These are phyloP conservation scores for Hyphopichia fennica DNA, from an alignment of 1,139 yeast genomes.

Conservation along the genomic window DNA sequence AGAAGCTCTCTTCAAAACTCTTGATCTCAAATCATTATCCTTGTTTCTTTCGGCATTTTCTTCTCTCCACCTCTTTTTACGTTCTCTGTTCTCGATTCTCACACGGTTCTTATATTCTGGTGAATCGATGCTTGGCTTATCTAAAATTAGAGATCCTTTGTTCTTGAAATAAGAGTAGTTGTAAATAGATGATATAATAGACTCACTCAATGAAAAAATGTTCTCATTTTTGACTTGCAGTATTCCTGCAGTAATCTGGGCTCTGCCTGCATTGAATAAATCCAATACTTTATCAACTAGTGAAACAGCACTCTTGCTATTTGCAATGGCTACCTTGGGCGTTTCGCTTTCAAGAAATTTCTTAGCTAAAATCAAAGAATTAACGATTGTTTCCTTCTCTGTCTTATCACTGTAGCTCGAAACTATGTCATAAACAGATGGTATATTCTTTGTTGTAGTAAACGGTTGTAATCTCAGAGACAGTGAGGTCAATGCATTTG, in stretches of 20 bases:
- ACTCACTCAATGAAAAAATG: slow-evolving; percentile 28
- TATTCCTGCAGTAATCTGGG: background rate
- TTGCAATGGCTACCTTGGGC: slow-evolving; percentile 10
- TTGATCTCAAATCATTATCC: slow-evolving; percentile 79
- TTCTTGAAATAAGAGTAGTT: slow-evolving; percentile 21
- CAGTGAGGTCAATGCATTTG: slow-evolving; percentile 34
- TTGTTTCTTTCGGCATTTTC: slow-evolving; percentile 78
- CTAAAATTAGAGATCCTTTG: slow-evolving; percentile 14
- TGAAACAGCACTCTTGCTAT: slow-evolving; percentile 19
- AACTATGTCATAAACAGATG: slow-evolving; percentile 22
- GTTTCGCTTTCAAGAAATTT: slow-evolving; percentile 25
- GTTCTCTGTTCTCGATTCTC: slow-evolving; percentile 71
- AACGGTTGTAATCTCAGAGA: slow-evolving; percentile 11
- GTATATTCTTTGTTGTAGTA: slow-evolving; percentile 7
- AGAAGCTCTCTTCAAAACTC: slow-evolving; percentile 74
- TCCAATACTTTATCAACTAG: slow-evolving; percentile 28
- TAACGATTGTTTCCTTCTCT: slow-evolving; percentile 28
- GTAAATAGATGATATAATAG: slow-evolving; percentile 31
- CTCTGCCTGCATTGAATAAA: slow-evolving; percentile 14
- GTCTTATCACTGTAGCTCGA: slow-evolving; percentile 24
- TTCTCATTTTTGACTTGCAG: slow-evolving; percentile 15
- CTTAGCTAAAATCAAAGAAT: slow-evolving; percentile 41
- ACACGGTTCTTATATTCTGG: slow-evolving; percentile 56
- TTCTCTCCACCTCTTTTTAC: slow-evolving; percentile 91
- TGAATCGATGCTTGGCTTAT: slow-evolving; percentile 29